Evolutionary conservation across 345 rosid genomes (phyloP).

Genomic region (Camelina hispida): DNA sequence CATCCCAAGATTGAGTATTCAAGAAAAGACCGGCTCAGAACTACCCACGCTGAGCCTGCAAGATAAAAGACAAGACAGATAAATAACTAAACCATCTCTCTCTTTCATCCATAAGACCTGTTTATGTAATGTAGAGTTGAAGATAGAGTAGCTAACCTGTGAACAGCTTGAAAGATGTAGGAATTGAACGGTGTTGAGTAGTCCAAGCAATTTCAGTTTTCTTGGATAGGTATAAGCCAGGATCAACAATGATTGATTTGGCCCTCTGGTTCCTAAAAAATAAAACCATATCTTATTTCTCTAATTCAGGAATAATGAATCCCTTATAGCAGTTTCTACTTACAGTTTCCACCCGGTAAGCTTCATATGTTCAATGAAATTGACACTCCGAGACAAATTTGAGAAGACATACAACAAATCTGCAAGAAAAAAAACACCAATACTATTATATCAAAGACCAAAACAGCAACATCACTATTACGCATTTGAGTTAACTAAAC

Average conservation of each 20-base stretch:
- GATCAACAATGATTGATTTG: conserved; percentile 89
- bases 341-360: conserved; percentile 94
- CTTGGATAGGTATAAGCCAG: conserved; percentile 89
- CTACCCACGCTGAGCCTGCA: conserved; percentile 96
- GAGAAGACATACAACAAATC: conserved; percentile 73
- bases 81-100: background rate
- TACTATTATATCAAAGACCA: conserved; percentile 2
- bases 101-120: background rate
- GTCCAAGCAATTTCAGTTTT: conserved; percentile 89
- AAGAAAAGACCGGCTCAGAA: conserved; percentile 79
- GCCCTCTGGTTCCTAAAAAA: conserved; percentile 78
- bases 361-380: conserved; percentile 87
- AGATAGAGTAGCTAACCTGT: conserved; percentile 61
- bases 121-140: background rate
- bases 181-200: conserved; percentile 86
- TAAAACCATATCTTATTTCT: background rate
- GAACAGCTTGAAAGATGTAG: conserved; percentile 82
- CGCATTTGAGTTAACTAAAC: background rate
- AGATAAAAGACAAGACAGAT: conserved; percentile 26
- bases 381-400: conserved; percentile 60
- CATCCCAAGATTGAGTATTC: conserved; percentile 88
- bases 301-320: background rate
- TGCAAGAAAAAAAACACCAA: conserved; percentile 38
- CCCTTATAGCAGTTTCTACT: conserved; percentile 34
- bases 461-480: conserved; percentile 18